A percentile compares a stretch with the other conserved stretches of the same genome.
These are phyloP conservation scores for Aspergillus persii DNA, from an alignment of 2,329 filamentous ascomycete species.

Conservation along the genomic window DNA sequence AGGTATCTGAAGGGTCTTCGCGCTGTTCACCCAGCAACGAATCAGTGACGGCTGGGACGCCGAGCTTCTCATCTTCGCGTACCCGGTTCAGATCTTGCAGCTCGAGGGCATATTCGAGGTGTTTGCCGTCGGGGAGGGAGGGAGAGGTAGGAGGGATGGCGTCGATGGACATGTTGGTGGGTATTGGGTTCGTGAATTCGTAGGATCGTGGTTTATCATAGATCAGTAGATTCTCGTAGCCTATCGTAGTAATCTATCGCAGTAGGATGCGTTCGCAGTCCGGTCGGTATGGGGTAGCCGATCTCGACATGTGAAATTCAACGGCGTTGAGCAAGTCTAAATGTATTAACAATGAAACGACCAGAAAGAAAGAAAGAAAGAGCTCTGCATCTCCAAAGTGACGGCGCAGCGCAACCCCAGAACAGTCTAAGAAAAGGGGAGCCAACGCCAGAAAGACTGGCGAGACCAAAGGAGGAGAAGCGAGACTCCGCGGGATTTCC, in stretches of 20 bases:
- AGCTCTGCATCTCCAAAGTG: neutral
- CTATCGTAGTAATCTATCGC: neutral
- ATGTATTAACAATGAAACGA: too few species aligned
- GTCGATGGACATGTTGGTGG: neutral
- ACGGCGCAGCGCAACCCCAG: neutral
- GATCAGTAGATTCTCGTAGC: neutral
- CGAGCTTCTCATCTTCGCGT: conserved; percentile 5
- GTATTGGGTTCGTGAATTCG: too few species aligned
- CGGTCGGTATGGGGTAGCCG: neutral
- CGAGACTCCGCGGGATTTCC: conserved; percentile 2
- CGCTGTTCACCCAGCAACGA: conserved; percentile 4
- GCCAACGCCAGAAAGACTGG: neutral
- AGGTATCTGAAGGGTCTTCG: neutral
- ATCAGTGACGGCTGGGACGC: conserved; percentile 12
- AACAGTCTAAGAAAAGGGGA: neutral
- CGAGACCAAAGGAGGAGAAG: neutral
- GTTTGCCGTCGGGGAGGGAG: neutral
- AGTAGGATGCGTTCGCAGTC: neutral
- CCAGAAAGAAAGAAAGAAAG: neutral
- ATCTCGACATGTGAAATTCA: neutral
- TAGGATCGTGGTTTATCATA: too few species aligned
- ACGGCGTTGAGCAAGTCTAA: neutral
- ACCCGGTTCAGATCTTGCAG: conserved; percentile 3
- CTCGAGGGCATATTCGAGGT: conserved; percentile 1
- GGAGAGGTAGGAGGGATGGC: neutral